phyloP scores from a whole-genome alignment of 305 asterid genomes.

The Fraxinus albicans region DNA sequence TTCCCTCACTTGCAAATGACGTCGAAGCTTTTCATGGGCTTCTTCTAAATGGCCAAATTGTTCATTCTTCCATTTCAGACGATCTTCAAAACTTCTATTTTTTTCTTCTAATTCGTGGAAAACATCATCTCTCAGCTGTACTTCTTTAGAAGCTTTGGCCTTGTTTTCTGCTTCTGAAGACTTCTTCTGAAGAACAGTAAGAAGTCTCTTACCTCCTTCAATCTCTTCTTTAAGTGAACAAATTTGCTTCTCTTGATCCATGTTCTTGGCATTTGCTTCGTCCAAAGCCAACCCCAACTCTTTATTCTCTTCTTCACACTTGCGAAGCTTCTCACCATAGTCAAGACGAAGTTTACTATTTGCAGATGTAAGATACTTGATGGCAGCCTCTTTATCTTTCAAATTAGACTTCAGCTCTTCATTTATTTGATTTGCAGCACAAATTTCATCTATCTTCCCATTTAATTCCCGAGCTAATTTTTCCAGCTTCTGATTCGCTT shows the following conservation, averaged over 20 bases:
- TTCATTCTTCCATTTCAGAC: conserved; percentile 90
- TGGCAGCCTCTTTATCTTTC: conserved; percentile 57
- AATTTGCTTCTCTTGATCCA: conserved; percentile 56
- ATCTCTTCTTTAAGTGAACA: conserved; percentile 51
- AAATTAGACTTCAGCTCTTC: conserved; percentile 54
- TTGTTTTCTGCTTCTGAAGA: conserved; percentile 35
- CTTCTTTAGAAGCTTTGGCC: conserved; percentile 33
- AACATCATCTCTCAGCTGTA: conserved; percentile 45
- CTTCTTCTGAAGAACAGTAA: conserved; percentile 43
- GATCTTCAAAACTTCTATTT: conserved; percentile 55
- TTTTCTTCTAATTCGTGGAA: conserved; percentile 59
- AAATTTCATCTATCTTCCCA: conserved; percentile 53
- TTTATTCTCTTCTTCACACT: conserved; percentile 59
- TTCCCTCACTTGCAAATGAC: conserved; percentile 48
- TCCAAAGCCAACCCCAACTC: conserved; percentile 63
- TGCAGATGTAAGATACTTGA: conserved; percentile 52
- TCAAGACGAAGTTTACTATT: conserved; percentile 66
- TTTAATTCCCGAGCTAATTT: conserved; percentile 48
- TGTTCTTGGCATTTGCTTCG: conserved; percentile 53
- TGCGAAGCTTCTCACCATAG: conserved; percentile 46
- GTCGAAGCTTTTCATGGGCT: conserved; percentile 69
- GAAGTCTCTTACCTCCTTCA: conserved; percentile 50
- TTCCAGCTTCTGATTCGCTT: conserved; percentile 60
- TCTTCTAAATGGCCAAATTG: conserved; percentile 76
- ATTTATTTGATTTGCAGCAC: conserved; percentile 30